A percentile compares a stretch with the other conserved stretches of the same genome.
phyloP scores from a whole-genome alignment of 306 rosid species.

The Vigna nakashimae region DNA sequence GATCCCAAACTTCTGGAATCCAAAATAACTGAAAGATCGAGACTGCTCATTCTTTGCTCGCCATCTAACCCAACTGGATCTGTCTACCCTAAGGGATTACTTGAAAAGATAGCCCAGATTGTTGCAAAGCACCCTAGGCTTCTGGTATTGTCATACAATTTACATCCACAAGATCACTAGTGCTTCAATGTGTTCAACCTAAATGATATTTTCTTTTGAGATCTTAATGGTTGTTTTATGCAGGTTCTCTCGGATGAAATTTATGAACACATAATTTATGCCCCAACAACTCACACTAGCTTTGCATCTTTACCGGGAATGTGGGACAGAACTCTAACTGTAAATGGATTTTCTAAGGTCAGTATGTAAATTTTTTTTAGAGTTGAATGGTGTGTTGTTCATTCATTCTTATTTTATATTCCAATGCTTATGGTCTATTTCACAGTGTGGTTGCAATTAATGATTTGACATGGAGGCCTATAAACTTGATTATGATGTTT shows the following conservation, averaged over 20 bases:
- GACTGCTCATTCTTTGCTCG: conserved; percentile 86
- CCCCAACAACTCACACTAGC: conserved; percentile 96
- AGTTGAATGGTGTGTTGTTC: conserved; percentile 8
- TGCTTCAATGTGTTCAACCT: conserved; percentile 29
- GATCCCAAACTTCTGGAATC: conserved; percentile 84
- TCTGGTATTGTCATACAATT: conserved; percentile 65
- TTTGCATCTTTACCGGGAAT: conserved; percentile 97
- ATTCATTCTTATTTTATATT: conserved; percentile 12
- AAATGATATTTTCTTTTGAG: conserved; percentile 32
- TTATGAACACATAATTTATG: conserved; percentile 91
- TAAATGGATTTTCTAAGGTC: conserved; percentile 97
- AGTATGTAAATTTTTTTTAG: conserved; percentile 5
- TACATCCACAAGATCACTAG: conserved; percentile 5
- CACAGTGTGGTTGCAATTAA: conserved; percentile 1
- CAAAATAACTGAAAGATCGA: conserved; percentile 75
- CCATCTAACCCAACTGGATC: conserved; percentile 99
- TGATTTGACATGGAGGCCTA: conserved; percentile 13
- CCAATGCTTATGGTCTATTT: conserved; percentile 22
- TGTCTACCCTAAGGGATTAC: conserved; percentile 85
- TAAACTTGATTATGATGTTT: conserved; percentile 44
- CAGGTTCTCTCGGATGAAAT: conserved; percentile 93
- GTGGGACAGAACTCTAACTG: conserved; percentile 95
- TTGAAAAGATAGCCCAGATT: conserved; percentile 83
- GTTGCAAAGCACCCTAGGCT: conserved; percentile 97
- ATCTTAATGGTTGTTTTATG: conserved; percentile 36